Evolutionary conservation across 2,329 filamentous ascomycete species (phyloP).

Genomic region (Penicillium sp.): DNA sequence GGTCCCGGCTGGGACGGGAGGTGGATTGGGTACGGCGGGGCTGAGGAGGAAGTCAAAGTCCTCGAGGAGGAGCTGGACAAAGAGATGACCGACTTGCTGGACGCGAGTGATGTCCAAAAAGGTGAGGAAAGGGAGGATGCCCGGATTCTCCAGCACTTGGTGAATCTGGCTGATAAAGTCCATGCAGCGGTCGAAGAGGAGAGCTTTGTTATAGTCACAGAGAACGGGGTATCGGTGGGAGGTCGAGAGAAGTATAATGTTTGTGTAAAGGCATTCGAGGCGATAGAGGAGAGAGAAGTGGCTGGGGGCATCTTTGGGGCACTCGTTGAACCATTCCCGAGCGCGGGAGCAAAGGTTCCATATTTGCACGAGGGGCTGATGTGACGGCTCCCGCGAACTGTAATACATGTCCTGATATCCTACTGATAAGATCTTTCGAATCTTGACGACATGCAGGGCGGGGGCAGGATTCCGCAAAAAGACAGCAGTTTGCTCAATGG

Average conservation of each 20-base stretch:
- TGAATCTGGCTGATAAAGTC: conserved; percentile 78
- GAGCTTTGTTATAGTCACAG: conserved; percentile 71
- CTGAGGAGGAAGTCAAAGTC: conserved; percentile 51
- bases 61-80: conserved; percentile 58
- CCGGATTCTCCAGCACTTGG: conserved; percentile 62
- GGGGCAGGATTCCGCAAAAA: conserved; percentile 64
- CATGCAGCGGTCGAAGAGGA: conserved; percentile 85
- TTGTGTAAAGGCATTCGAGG: conserved; percentile 86
- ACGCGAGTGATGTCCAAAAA: conserved; percentile 86
- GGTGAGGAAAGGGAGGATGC: conserved; percentile 70
- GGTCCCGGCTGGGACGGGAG: conserved; percentile 33
- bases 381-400: conserved; percentile 67
- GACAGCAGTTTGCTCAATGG: conserved; percentile 42
- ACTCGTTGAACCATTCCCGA: conserved; percentile 74
- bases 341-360: conserved; percentile 58
- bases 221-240: conserved; percentile 70
- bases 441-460: conserved; percentile 75
- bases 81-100: conserved; percentile 66
- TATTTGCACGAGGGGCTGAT: conserved; percentile 59
- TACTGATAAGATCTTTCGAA: conserved; percentile 80
- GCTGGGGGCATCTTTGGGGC: conserved; percentile 65
- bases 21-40: conserved; percentile 30
- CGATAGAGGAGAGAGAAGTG: conserved; percentile 77
- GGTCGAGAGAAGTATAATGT: conserved; percentile 84
- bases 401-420: conserved; percentile 92